Base-by-base conservation (phyloP, 148 eudicot species). In the Camellia lanceoleosa region DNA sequence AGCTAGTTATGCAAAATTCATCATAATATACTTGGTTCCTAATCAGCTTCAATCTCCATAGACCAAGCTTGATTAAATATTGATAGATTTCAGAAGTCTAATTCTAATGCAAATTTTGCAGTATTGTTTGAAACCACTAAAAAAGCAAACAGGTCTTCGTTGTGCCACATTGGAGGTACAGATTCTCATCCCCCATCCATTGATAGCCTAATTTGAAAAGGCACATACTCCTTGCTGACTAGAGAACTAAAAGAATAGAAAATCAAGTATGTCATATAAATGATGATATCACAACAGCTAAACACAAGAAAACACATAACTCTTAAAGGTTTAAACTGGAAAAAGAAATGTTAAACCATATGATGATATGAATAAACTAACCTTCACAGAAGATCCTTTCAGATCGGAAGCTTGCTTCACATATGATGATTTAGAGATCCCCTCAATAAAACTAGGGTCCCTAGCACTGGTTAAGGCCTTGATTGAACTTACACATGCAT, bases 371-470 rank as follows among this genome's bases (percentile, higher is more conserved):
- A 20, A 55, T 47, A 19, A 67, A 5, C 75, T 56, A 79, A 92
- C 98, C 97, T 95, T 95, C 58, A 93, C 88, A 67, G 94, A 93
- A 79, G 96, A 89, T 69, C 97, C 93, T 83, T 84, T 86, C 68
- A 95, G 73, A 75, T 95, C 99, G 80, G 92, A 78, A 67, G 94
- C 93, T 82, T 92, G 94, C 82, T 92, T 93, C 60, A 95, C 84
- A 82, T 84, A 92, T 15, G 97, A 92, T 80, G 96, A 89, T 82
- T 95, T 95, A 67, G 97, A 93, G 80, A 95, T 82, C 52, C 99
- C 97, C 82, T 95, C 99, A 65, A 95, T 95, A 73, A 90, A 88
- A 74, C 84, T 89, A 78, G 93, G 84, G 81, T 97, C 97, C 80
- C 92, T 89, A 68, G 89, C 71, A 84, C 91, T 89, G 66, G 89